Conservation (phyloP, 2,329 filamentous ascomycete species). For the Trichoderma pleuroti region DNA sequence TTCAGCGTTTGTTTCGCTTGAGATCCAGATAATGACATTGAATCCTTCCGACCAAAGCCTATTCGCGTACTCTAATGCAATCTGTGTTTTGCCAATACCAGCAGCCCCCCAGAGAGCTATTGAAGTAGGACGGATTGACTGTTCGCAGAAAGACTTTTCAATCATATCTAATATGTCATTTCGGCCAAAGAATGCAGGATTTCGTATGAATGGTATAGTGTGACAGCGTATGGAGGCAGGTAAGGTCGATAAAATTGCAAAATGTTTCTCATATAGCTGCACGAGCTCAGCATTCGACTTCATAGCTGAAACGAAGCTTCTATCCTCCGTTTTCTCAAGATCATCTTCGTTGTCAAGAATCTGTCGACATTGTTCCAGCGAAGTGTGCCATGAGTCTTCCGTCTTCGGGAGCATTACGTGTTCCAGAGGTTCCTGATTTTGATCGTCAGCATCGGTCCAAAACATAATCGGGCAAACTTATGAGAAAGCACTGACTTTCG, state of each 20-base stretch:
- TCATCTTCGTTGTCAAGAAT: neutral
- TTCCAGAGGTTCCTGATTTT: neutral
- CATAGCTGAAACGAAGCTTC: too few relatives aligned
- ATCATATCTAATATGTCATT: too few relatives aligned
- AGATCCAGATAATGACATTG: neutral
- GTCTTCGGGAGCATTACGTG: neutral
- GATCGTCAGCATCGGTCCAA: neutral
- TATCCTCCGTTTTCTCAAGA: neutral
- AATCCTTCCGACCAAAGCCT: neutral
- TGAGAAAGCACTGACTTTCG: neutral
- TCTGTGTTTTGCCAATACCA: neutral
- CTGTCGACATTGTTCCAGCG: neutral
- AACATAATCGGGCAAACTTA: neutral
- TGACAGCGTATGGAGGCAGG: too few relatives aligned
- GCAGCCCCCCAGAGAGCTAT: neutral
- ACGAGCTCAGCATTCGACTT: too few relatives aligned
- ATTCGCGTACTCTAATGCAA: neutral
- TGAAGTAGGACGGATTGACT: neutral
- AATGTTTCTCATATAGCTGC: too few relatives aligned
- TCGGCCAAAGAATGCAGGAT: too few relatives aligned
- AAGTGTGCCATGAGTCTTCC: neutral
- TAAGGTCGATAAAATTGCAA: too few relatives aligned
- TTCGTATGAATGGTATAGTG: too few relatives aligned
- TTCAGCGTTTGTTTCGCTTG: neutral
- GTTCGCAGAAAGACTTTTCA: neutral